Base-by-base conservation (phyloP, 225 moss, liverwort and hornwort genomes). In the Thuidium tamariscinum region DNA sequence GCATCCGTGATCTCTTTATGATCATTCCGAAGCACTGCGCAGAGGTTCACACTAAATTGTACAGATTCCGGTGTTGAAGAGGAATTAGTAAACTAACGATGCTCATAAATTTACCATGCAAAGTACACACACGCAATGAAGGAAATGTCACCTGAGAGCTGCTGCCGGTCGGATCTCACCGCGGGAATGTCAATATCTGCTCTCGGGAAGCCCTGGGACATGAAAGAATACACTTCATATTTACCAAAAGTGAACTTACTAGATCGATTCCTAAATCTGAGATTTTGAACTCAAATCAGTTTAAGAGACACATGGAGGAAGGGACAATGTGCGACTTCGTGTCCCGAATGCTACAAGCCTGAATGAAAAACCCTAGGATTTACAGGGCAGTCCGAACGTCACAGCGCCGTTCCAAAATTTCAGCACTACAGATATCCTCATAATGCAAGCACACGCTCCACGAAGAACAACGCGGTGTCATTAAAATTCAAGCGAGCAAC, bases 111-210 rank as follows among this genome's bases (percentile, higher is more conserved):
- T 30, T 37, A 54, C 22, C 27, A 60, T 57, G 59, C 62, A 27
- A 73, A 79, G 5, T 32, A 23, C 34, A 66, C 69, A 77, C 64
- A 63, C 52, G 49, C 84, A 60, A 82, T 68, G 88, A 70, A 84
- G 29, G 8, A 66, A 85, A 67, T 52, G 80, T 85, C 88, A 98
- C 97, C 95, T 82, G 95, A 90, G 49, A 99, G 86, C 68, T 92
- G 94, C 86, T 99, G 98, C 66, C 98, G 97, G 60, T 99, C 98
- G 64, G 96, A 92, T 90, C 97, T 91, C 52, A 94, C 95, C 27
- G 89, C 91, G 75, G 97, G 72, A 71, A 99, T 90, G 79, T 97
- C 97, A 75, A 99, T 48, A 87, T 95, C 95, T 57, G 97, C 92
- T 89, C 96, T 95, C 32, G 99, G 99, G 82, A 97, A 99, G 72